Percentiles rank a stretch among this genome's conserved stretches.
Conservation (phyloP, 805 yeast genomes). For the Hanseniaspora vineae region DNA sequence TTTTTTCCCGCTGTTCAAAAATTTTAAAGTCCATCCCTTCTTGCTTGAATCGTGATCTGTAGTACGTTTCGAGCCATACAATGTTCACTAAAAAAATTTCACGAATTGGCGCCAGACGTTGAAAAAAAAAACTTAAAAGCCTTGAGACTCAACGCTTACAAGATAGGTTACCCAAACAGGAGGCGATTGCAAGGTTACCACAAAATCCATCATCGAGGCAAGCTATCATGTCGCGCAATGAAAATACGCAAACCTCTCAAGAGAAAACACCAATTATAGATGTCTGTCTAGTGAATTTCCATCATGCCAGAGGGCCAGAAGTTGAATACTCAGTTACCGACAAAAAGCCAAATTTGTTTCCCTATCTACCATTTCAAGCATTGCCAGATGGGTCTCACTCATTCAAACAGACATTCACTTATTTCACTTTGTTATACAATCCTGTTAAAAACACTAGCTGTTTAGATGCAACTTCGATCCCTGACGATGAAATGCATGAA, state of each 20-base stretch:
- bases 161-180: too few species aligned
- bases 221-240: too few species aligned
- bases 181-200: too few species aligned
- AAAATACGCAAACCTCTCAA: neutral
- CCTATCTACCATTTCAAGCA: constrained; percentile 84
- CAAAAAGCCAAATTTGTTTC: constrained; percentile 43
- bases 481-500: constrained; percentile 21
- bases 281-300: constrained; percentile 82
- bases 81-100: too few species aligned
- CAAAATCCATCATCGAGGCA: too few species aligned
- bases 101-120: too few species aligned
- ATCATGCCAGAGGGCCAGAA: constrained; percentile 89
- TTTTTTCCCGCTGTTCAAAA: too few species aligned
- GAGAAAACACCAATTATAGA: constrained; percentile 46
- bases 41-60: too few species aligned
- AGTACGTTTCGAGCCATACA: too few species aligned
- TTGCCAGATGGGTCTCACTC: constrained; percentile 93
- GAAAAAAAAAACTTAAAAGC: too few species aligned
- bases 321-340: constrained; percentile 49
- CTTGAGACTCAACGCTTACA: too few species aligned
- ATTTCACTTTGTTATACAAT: constrained; percentile 72
- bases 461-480: constrained; percentile 25
- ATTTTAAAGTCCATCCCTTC: too few species aligned
- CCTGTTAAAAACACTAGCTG: constrained; percentile 26
- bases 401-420: constrained; percentile 85